Evolutionary conservation across 176 grass and related monocot species (phyloP).

Genomic region (Bothriochloa decipiens): DNA sequence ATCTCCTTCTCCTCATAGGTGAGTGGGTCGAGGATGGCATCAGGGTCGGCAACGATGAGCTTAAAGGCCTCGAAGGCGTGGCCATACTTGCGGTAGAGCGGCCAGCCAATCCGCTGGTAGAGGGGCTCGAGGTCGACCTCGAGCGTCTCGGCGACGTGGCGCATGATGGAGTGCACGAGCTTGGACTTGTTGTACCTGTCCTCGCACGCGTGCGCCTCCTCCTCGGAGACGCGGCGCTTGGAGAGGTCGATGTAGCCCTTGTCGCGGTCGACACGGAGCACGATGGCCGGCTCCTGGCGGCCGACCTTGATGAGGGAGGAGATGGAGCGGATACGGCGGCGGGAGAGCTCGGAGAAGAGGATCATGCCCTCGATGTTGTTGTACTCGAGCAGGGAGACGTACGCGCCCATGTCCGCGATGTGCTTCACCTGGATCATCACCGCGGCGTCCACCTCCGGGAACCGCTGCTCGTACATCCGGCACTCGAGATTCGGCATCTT

Average conservation of each 20-base stretch:
- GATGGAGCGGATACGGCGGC: conserved; percentile 85
- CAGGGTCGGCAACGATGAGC: conserved; percentile 70
- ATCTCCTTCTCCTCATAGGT: conserved; percentile 61
- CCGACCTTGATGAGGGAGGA: conserved; percentile 96
- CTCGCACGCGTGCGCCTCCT: conserved; percentile 84
- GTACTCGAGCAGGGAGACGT: conserved; percentile 92
- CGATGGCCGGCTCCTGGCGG: conserved; percentile 95
- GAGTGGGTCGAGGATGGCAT: conserved; percentile 57
- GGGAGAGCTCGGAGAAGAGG: conserved; percentile 96
- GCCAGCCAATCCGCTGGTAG: conserved; percentile 79
- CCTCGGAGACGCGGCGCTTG: conserved; percentile 93
- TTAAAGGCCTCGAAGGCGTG: conserved; percentile 92
- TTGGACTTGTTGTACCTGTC: conserved; percentile 96
- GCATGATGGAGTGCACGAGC: conserved; percentile 98
- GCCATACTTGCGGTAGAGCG: conserved; percentile 87
- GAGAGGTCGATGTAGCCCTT: conserved; percentile 96
- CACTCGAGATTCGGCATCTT: conserved; percentile 80
- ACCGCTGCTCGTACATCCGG: conserved; percentile 83
- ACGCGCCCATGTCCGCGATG: conserved; percentile 95
- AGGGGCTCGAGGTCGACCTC: conserved; percentile 81
- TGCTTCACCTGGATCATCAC: conserved; percentile 99
- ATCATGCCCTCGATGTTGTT: conserved; percentile 99
- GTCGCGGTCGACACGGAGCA: conserved; percentile 91
- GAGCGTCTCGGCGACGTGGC: conserved; percentile 94
- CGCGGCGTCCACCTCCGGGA: conserved; percentile 88